phyloP scores from a whole-genome alignment of 495 filamentous ascomycete genomes.

The Penicillium ucsense region DNA sequence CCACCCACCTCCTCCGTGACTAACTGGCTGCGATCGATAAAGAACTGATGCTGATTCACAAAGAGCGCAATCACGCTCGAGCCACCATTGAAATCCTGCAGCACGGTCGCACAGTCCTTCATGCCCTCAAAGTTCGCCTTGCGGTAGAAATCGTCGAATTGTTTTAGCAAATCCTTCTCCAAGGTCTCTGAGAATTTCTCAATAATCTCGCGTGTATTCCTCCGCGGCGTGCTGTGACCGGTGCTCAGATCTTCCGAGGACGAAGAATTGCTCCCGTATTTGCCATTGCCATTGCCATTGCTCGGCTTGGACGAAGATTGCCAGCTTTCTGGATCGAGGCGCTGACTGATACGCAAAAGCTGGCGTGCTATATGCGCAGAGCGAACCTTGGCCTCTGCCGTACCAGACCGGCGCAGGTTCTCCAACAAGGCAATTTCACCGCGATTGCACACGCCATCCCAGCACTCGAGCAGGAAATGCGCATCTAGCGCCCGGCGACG shows the following conservation, averaged over 20 bases:
- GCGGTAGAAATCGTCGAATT: conserved; percentile 94
- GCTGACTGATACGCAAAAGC: conserved; percentile 76
- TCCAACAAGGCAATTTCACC: conserved; percentile 73
- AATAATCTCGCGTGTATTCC: conserved; percentile 78
- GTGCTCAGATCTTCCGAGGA: conserved; percentile 31
- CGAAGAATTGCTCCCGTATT: conserved; percentile 25
- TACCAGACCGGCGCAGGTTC: conserved; percentile 67
- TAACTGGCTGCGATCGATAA: conserved; percentile 85
- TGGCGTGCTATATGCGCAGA: conserved; percentile 87
- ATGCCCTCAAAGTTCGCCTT: conserved; percentile 93
- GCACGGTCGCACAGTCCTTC: conserved; percentile 85
- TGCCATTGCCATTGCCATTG: conserved; percentile 52
- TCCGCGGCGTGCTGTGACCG: conserved; percentile 26
- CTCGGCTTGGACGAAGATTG: conserved; percentile 48
- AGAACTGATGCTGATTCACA: conserved; percentile 98
- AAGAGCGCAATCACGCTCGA: conserved; percentile 89
- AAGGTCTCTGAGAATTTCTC: conserved; percentile 95
- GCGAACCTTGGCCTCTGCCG: conserved; percentile 75
- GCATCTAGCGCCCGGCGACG: conserved; percentile 83
- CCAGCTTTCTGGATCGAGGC: conserved; percentile 68
- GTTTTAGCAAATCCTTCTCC: conserved; percentile 89
- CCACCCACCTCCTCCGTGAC: conserved; percentile 82
- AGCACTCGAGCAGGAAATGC: conserved; percentile 90
- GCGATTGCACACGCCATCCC: conserved; percentile 81
- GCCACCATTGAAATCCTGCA: conserved; percentile 93